Percentiles rank a stretch among this genome's conserved stretches.
Evolutionary conservation across 352 stramenopile species (phyloP).

Genomic region (Phytophthora pluvialis): DNA sequence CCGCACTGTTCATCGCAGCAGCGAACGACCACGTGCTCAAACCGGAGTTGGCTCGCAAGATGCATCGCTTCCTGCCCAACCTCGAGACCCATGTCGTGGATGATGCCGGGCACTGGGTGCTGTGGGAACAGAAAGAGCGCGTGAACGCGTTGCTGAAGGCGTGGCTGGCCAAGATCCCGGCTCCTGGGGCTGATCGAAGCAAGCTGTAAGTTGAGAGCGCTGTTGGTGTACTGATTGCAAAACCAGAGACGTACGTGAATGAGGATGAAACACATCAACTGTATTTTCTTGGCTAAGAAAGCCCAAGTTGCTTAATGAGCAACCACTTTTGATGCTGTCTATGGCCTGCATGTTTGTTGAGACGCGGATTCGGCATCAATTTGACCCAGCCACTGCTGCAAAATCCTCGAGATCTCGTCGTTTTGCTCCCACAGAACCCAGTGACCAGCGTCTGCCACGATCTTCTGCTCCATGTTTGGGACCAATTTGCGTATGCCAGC

Average conservation of each 20-base stretch:
- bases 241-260: background rate
- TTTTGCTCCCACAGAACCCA: constrained; percentile 69
- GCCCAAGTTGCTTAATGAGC: background rate
- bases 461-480: constrained; percentile 51
- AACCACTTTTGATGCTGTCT: background rate
- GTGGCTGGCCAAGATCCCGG: constrained; percentile 46
- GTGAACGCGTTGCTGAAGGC: constrained; percentile 45
- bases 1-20: constrained; percentile 69
- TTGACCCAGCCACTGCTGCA: constrained; percentile 52
- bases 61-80: constrained; percentile 57
- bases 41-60: constrained; percentile 62
- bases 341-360: background rate
- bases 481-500: constrained; percentile 53
- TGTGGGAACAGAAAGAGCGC: constrained; percentile 60
- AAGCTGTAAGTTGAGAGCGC: constrained; percentile 28
- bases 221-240: background rate
- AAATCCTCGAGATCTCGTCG: constrained; percentile 44
- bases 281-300: constrained; percentile 5
- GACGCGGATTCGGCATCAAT: background rate
- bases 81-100: constrained; percentile 61
- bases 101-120: constrained; percentile 66
- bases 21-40: constrained; percentile 60
- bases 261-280: background rate
- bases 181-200: constrained; percentile 12
- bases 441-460: constrained; percentile 58